Percentiles rank a stretch among this genome's conserved stretches.
phyloP scores from a whole-genome alignment of 2,329 filamentous ascomycete species.

The Colletotrichum sojae region DNA sequence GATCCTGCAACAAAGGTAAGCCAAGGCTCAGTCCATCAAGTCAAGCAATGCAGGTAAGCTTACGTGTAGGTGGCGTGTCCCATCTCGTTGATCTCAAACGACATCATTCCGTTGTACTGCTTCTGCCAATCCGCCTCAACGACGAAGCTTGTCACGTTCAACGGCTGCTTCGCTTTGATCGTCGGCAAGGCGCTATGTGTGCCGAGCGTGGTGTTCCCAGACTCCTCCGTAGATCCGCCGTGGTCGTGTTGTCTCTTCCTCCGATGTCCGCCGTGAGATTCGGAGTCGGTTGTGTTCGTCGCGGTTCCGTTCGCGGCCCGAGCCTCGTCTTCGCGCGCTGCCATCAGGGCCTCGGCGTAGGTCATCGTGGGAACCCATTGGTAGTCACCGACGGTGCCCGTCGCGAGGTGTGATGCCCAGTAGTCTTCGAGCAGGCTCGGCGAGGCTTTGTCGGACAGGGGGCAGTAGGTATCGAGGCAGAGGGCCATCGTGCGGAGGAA shows the following conservation, averaged over 20 bases:
- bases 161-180: neutral
- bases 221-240: neutral
- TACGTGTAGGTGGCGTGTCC: constrained; percentile 43
- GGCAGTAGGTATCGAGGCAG: constrained; percentile 51
- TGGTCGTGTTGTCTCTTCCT: neutral
- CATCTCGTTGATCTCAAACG: constrained; percentile 63
- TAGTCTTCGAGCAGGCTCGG: constrained; percentile 46
- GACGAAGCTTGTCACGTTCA: constrained; percentile 53
- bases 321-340: neutral
- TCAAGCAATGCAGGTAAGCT: constrained; percentile 21
- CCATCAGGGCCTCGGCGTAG: constrained; percentile 42
- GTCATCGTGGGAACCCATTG: constrained; percentile 45
- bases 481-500: constrained; percentile 51
- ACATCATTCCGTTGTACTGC: constrained; percentile 66
- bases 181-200: constrained; percentile 6
- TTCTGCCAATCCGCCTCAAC: constrained; percentile 47
- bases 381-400: constrained; percentile 45
- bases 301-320: neutral
- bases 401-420: constrained; percentile 50
- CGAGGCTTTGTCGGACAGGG: constrained; percentile 18
- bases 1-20: neutral
- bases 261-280: neutral
- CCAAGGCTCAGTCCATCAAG: neutral
- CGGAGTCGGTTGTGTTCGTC: neutral
- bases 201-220: neutral